phyloP scores from a whole-genome alignment of 192 early-diverging fungal genomes.

The Coemansia sp. region DNA sequence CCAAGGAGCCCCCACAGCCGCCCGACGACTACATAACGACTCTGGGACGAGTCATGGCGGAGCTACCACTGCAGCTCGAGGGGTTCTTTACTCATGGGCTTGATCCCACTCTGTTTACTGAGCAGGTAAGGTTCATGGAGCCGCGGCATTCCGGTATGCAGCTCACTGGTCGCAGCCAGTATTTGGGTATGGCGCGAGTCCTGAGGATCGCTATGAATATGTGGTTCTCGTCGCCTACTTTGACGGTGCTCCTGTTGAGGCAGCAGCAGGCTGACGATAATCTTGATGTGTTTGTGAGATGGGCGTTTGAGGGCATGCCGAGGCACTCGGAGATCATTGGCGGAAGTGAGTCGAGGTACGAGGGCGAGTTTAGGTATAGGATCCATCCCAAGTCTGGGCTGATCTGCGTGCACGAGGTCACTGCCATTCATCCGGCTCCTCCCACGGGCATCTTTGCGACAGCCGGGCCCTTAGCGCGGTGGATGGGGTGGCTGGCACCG shows the following conservation, averaged over 20 bases:
- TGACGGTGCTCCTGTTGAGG: conserved; percentile 24
- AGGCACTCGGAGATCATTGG: conserved; percentile 36
- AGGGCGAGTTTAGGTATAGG: conserved; percentile 49
- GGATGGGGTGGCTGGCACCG: conserved; percentile 43
- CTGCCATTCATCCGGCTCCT: conserved; percentile 46
- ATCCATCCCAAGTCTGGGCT: conserved; percentile 28
- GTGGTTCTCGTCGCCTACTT: conserved; percentile 23
- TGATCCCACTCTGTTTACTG: conserved; percentile 11
- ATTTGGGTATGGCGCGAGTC: conserved; percentile 28
- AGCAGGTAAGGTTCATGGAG: conserved; percentile 27
- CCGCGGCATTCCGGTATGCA: conserved; percentile 38
- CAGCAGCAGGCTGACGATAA: conserved; percentile 8
- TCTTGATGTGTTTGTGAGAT: conserved; percentile 36
- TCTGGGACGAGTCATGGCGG: conserved; percentile 38
- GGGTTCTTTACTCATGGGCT: conserved; percentile 35
- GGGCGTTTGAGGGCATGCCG: conserved; percentile 50
- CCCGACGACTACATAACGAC: conserved; percentile 26
- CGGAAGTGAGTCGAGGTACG: conserved; percentile 26
- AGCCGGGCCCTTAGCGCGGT: conserved; percentile 33
- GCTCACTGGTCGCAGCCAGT: conserved; percentile 22
- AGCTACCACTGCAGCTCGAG: conserved; percentile 45
- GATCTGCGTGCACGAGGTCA: conserved; percentile 41
- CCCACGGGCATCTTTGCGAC: conserved; percentile 31
- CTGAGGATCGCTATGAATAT: conserved; percentile 36
- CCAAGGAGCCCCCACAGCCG: neutral